Percentiles rank a stretch among this genome's conserved stretches.
Conservation (phyloP, 177 flowering plant species). For the Vitis hybrid region DNA sequence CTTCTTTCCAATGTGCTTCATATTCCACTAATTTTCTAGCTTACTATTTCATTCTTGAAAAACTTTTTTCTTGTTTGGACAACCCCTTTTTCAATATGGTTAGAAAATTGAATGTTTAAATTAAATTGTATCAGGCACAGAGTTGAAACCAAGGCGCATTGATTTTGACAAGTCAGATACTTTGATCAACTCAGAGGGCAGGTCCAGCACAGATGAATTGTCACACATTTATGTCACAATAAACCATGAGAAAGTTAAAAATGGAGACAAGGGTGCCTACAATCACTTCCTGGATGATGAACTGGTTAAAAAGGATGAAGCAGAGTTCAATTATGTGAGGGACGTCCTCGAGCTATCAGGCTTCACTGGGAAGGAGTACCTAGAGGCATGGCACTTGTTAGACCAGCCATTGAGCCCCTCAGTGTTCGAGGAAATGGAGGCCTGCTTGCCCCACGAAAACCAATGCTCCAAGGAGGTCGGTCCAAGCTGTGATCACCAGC, state of each 20-base stretch:
- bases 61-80: no score
- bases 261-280: not conserved
- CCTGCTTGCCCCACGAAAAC: slow-evolving; percentile 5
- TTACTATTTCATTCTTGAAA: no score
- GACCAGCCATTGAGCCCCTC: slow-evolving; percentile 28
- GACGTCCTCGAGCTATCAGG: slow-evolving; percentile 28
- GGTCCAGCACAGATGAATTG: slow-evolving; percentile 2
- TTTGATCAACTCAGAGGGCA: not conserved
- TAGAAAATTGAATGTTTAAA: not conserved
- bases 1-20: not conserved
- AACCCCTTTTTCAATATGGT: no score
- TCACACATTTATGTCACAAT: not conserved
- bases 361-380: slow-evolving; percentile 11
- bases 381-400: slow-evolving; percentile 18
- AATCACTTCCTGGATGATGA: not conserved
- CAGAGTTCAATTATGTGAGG: slow-evolving; percentile 22
- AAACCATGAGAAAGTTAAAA: not conserved
- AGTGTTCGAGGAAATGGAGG: slow-evolving; percentile 27
- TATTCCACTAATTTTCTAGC: not conserved
- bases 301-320: slow-evolving; percentile 3
- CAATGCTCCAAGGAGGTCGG: not conserved
- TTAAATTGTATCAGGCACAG: slow-evolving; percentile 13
- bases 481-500: slow-evolving; percentile 14
- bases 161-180: not conserved
- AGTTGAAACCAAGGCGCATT: not conserved